Evolutionary conservation across 306 rosid genomes (phyloP).

Genomic region (Cucumis melo): DNA sequence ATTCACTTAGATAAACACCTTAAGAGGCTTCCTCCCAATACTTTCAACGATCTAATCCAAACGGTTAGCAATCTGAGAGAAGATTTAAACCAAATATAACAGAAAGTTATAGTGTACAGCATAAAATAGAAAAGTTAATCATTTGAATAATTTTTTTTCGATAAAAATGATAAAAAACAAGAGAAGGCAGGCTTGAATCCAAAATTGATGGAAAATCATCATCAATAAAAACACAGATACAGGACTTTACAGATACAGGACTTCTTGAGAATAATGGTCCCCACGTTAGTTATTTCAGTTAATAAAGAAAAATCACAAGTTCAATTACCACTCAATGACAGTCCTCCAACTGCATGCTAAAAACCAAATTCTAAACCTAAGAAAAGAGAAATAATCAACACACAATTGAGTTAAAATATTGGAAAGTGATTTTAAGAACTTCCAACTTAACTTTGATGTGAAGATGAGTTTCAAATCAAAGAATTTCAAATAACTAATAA

Average conservation of each 20-base stretch:
- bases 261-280: not conserved
- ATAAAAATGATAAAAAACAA: not conserved
- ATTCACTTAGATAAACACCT: constrained; percentile 79
- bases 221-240: not conserved
- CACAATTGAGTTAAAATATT: not conserved
- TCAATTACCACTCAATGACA: not conserved
- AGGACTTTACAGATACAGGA: too few relatives aligned
- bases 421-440: not conserved
- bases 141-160: not conserved
- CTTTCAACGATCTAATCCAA: constrained; percentile 54
- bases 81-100: not conserved
- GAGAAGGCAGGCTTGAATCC: not conserved
- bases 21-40: constrained; percentile 69
- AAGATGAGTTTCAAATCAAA: not conserved
- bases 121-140: not conserved
- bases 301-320: not conserved
- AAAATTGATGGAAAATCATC: not conserved
- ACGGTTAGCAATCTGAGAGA: constrained; percentile 58
- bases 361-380: not conserved
- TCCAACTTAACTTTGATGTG: not conserved
- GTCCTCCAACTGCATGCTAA: not conserved
- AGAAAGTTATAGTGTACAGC: not conserved
- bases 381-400: not conserved
- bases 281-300: not conserved
- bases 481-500: not conserved